These are phyloP conservation scores for Ustilago cynodontis DNA, from an alignment of 1,284 basidiomycete species.

Conservation along the genomic window DNA sequence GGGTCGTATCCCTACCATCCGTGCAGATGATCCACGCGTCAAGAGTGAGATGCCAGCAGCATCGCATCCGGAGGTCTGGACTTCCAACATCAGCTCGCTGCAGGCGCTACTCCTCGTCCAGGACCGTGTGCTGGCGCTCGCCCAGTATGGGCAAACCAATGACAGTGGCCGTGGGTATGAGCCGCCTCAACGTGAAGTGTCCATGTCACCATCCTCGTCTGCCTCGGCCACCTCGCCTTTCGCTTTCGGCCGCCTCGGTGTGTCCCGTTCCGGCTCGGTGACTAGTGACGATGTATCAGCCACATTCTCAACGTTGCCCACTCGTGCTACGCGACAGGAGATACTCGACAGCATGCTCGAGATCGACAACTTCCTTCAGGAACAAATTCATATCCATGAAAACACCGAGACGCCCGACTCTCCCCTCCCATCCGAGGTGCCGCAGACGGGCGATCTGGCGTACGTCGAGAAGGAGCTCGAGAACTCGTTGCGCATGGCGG, in stretches of 20 bases:
- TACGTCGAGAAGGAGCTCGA: conserved; percentile 58
- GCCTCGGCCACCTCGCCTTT: conserved; percentile 32
- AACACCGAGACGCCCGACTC: conserved; percentile 32
- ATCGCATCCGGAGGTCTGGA: conserved; percentile 48
- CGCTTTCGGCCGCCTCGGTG: conserved; percentile 35
- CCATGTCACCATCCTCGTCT: conserved; percentile 29
- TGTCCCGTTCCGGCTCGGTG: conserved; percentile 38
- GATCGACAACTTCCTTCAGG: conserved; percentile 58
- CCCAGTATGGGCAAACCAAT: conserved; percentile 36
- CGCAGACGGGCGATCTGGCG: conserved; percentile 33
- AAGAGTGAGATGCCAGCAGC: conserved; percentile 58
- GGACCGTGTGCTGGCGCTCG: conserved; percentile 59
- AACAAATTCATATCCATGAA: conserved; percentile 57
- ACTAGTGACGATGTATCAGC: conserved; percentile 33
- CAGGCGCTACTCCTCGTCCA: conserved; percentile 62
- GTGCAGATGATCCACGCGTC: conserved; percentile 65
- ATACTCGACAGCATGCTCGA: conserved; percentile 62
- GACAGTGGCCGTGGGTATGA: conserved; percentile 19
- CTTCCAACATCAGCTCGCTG: conserved; percentile 54
- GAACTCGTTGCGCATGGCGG: conserved; percentile 52
- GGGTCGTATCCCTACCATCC: conserved; percentile 60
- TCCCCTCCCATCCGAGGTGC: conserved; percentile 34
- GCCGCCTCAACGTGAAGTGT: conserved; percentile 22
- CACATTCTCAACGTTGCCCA: conserved; percentile 49
- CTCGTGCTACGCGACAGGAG: conserved; percentile 52